Base-by-base conservation (phyloP, 2,329 filamentous ascomycete genomes). In the Sclerotinia nivalis region DNA sequence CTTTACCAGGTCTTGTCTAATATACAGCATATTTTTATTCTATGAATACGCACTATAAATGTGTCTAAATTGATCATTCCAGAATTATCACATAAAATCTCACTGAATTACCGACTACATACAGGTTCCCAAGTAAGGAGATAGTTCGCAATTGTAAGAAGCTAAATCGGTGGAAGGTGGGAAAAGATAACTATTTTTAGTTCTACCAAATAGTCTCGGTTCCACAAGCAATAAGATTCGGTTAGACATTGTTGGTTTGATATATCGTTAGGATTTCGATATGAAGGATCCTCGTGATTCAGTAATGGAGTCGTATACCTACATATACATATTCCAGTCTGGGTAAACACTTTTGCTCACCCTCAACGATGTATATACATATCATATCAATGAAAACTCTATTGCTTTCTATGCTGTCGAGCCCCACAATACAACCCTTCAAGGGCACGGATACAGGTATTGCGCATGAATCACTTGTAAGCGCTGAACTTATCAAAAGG, bases 401-500 rank as follows among this genome's bases (percentile, higher is more conserved):
- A 47, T 12, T 45, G 28, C 28, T 66, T 49, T 47, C 28, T n/a
- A 50, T 60, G 28, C 54, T 34, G 65, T 59, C 37, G 34, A 50
- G 37, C 37, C 66, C 34, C 47, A 64, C 58, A 31, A 47, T 34
- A 55, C 37, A 52, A 54, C 49, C 34, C 28, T 66, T 31, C 6
- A n/a, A 66, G 49, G 9, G 55, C 55, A 68, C 66, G 31, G 54
- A 68, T 68, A 18, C 31, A 43, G 55, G 55, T 40, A 43, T 61
- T 18, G 34, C 56, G 55, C 31, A 61, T 60, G 43, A 50, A 60
- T 68, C 45, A 55, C 9, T 4, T 6, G 25, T 61, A 68, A 68
- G 66, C 66, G 66, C 66, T 61, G 45, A n/a, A 50, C 45, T 37
- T 18, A 12, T 61, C 66, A 25, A 61, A 68, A 43, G 22, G 40